Evolutionary conservation across 1,284 basidiomycete species (phyloP), one percentile per base, ranked within the genome.

Genomic region (Marasmius oreades): DNA sequence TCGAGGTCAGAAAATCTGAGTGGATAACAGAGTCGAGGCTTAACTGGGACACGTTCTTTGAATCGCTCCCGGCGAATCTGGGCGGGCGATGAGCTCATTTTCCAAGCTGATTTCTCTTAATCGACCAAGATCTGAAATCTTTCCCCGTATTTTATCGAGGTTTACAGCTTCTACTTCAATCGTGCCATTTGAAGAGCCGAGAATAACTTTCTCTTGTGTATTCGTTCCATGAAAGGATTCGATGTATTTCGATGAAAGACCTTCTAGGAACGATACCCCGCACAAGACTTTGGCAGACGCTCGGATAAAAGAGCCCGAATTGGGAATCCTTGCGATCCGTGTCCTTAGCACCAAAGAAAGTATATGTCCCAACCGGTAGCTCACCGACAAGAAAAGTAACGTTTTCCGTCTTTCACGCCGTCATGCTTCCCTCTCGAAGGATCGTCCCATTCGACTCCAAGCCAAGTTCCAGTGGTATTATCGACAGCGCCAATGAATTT

Each of bases 361-460:
- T 31, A 50, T 44, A 44, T 22, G 33, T 20, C 37, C 10, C 16
- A 22, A 22, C 23, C 51, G 43, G 50, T 34, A 26, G 62, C 85
- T 76, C 72, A 92, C 92, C 80, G 72, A 73, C 89, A 91, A 48
- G 72, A 67, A 68, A 98, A 99, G 70, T 97, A 95, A 34, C 77
- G 78, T 55, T 76, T 81, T 34, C 86, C 90, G 61, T 92, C 85
- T 69, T 90, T 92, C 55, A 77, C 69, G 11, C 96, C 96, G 63
- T 88, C 84, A 68, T 98, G 95, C 70, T 91, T 96, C 24, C 95
- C 95, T 53, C 92, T 80, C 1, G 68, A 59, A 5, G 87, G 78
- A 66, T 94, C 86, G 66, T 99, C 96, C 92, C 95, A 99, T 74
- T 98, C 95, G 52, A 98, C 81, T 12, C 96, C 96, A 4, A 95